Conservation (phyloP, 148 eudicot genomes). For the Pharnaceum exiguum region DNA sequence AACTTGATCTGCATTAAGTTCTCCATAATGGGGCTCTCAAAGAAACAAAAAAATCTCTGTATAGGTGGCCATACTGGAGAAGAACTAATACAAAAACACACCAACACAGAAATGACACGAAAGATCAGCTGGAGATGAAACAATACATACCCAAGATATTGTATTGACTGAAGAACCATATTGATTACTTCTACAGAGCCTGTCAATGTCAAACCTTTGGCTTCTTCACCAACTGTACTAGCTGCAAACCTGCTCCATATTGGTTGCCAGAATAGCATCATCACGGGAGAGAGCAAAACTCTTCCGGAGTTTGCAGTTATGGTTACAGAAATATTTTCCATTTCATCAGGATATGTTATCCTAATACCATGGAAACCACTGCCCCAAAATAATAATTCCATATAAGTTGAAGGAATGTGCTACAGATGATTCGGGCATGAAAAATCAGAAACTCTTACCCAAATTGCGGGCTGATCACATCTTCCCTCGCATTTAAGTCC, state of each 20-base stretch:
- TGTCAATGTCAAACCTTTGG: constrained; percentile 36
- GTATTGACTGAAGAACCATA: constrained; percentile 68
- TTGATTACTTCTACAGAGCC: constrained; percentile 78
- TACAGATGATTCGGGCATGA: not conserved
- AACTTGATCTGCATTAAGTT: no score
- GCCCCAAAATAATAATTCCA: constrained; percentile 10
- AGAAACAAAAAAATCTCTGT: no score
- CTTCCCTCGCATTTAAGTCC: constrained; percentile 65
- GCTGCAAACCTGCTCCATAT: constrained; percentile 47
- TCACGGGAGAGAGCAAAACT: constrained; percentile 57
- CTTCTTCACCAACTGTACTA: constrained; percentile 28
- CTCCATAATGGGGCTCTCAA: no score
- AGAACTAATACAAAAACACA: not conserved
- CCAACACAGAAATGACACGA: not conserved
- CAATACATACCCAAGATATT: constrained; percentile 68
- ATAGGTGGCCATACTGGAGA: no score
- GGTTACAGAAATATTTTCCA: constrained; percentile 58
- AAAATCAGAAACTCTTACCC: constrained; percentile 37
- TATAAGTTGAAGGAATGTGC: not conserved
- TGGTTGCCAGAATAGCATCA: constrained; percentile 76
- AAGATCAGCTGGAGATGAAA: not conserved
- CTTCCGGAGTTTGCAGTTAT: constrained; percentile 54
- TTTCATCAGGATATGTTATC: constrained; percentile 55
- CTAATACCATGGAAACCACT: constrained; percentile 77
- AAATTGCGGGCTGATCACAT: constrained; percentile 58